Evolutionary conservation across 257 asterid genomes (phyloP).

Genomic region (Lithospermum erythrorhizon): DNA sequence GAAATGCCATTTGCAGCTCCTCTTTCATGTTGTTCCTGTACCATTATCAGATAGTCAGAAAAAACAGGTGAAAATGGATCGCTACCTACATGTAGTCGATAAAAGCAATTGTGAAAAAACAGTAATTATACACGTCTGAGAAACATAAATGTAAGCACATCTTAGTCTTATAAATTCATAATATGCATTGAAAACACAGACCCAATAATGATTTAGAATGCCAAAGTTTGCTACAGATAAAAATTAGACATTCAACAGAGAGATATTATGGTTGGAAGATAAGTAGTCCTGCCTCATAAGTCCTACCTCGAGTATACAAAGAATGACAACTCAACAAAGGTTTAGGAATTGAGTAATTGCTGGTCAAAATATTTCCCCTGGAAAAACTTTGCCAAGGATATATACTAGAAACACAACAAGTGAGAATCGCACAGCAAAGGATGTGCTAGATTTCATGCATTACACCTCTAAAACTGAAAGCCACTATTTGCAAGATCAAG

Average conservation of each 20-base stretch:
- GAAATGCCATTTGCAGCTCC: conserved; percentile 87
- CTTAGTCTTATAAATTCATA: not conserved
- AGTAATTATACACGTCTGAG: not conserved
- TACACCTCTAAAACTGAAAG: no score
- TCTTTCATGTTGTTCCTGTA: conserved; percentile 59
- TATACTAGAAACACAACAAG: no score
- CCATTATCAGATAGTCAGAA: not conserved
- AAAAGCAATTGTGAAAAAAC: not conserved
- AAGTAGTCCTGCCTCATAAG: no score
- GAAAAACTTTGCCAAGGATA: no score
- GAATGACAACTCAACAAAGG: no score
- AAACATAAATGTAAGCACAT: not conserved
- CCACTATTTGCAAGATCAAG: not conserved
- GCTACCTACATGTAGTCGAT: not conserved
- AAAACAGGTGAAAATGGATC: not conserved
- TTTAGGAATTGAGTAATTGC: no score
- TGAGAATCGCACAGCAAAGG: no score
- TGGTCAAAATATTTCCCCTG: no score
- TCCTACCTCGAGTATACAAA: no score
- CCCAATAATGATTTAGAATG: not conserved
- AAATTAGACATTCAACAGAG: not conserved
- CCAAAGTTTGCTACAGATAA: not conserved
- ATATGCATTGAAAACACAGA: not conserved
- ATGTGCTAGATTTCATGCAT: no score
- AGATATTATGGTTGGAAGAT: not conserved